Conservation (phyloP, 1,284 basidiomycete genomes). For the Psilocybe mexicana region DNA sequence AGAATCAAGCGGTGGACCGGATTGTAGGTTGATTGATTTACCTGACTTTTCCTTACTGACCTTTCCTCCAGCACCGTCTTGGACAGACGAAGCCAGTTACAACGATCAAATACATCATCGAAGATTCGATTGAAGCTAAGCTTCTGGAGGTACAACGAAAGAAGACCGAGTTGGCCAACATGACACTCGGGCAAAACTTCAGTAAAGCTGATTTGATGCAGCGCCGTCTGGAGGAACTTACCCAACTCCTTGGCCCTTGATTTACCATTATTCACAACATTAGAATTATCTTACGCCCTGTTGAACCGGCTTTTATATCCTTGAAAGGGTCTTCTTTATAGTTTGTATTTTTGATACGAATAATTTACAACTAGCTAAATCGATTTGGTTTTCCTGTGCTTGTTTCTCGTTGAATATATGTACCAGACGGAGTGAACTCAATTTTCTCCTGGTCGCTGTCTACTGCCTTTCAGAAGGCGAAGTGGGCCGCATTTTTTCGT, state of each 20-base stretch:
- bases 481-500: conserved; percentile 71
- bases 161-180: conserved; percentile 91
- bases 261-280: conserved; percentile 16
- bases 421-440: too few relatives aligned
- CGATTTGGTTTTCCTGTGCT: conserved; percentile 17
- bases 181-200: conserved; percentile 82
- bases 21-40: conserved; percentile 54
- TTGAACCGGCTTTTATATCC: not conserved
- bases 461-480: conserved; percentile 39
- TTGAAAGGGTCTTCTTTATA: conserved; percentile 12
- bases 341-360: conserved; percentile 12
- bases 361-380: conserved; percentile 11
- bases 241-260: conserved; percentile 59
- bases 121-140: conserved; percentile 90
- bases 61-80: conserved; percentile 73
- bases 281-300: conserved; percentile 24
- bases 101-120: conserved; percentile 91
- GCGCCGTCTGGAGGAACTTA: conserved; percentile 81
- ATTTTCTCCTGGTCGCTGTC: too few relatives aligned
- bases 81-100: conserved; percentile 91
- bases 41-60: conserved; percentile 13
- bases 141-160: conserved; percentile 90
- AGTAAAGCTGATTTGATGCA: conserved; percentile 83
- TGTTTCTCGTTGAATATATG: too few relatives aligned
- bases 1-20: conserved; percentile 94